Percentiles rank a stretch among this genome's conserved stretches.
phyloP scores from a whole-genome alignment of 179 eudicot genomes.

The Spergularia azorica region DNA sequence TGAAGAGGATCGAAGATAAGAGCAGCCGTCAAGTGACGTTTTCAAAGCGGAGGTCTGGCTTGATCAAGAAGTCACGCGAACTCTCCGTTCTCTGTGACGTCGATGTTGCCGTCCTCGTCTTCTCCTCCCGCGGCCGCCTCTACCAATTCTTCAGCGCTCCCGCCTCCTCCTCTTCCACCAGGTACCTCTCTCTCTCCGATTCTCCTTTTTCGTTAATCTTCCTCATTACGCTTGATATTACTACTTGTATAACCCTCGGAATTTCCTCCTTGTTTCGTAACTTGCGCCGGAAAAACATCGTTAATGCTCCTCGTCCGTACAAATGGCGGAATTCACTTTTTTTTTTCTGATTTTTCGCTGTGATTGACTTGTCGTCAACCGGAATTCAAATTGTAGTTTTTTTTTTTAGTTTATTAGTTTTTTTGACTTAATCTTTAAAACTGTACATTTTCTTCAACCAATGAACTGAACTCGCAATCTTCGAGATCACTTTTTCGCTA shows the following conservation, averaged over 20 bases:
- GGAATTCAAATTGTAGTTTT: neutral
- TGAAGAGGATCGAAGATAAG: conserved; percentile 40
- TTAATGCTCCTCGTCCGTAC: no score
- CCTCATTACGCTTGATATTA: neutral
- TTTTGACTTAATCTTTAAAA: no score
- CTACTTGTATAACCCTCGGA: no score
- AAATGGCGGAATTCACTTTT: no score
- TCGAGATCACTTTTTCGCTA: no score
- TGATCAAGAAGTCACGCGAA: conserved; percentile 36
- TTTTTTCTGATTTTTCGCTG: no score
- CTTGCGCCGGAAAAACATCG: no score
- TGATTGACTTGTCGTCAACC: neutral
- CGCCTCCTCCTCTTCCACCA: conserved; percentile 13
- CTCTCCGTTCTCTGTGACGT: conserved; percentile 39
- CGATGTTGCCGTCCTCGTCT: conserved; percentile 35
- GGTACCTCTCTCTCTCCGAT: neutral
- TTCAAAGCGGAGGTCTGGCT: conserved; percentile 32
- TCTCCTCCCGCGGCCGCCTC: conserved; percentile 36
- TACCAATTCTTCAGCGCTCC: conserved; percentile 26
- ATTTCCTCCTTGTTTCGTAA: no score
- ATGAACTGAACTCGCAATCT: no score
- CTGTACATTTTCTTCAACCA: no score
- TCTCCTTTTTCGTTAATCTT: no score
- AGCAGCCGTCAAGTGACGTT: conserved; percentile 39
- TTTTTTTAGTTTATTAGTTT: neutral